Evolutionary conservation across 2,329 filamentous ascomycete species (phyloP).

Genomic region (Pseudohalonectria lignicola): DNA sequence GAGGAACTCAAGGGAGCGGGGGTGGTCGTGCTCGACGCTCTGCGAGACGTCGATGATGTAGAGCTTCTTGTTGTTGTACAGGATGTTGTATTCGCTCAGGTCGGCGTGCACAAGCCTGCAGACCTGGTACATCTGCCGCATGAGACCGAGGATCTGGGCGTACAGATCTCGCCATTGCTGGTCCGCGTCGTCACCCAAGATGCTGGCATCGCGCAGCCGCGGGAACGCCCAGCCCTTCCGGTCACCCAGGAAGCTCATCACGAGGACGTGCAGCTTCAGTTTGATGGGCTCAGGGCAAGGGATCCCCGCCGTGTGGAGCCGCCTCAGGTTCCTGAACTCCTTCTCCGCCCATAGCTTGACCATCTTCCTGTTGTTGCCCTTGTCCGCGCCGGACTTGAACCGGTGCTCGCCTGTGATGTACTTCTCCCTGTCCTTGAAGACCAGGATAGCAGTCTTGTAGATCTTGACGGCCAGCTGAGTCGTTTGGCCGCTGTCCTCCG

Average conservation of each 20-base stretch:
- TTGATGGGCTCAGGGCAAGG: slow-evolving; percentile 83
- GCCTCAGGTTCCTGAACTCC: slow-evolving; percentile 86
- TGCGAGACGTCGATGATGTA: slow-evolving; percentile 98
- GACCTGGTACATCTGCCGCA: slow-evolving; percentile 87
- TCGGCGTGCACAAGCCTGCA: slow-evolving; percentile 92
- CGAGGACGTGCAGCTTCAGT: slow-evolving; percentile 85
- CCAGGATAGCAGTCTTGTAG: slow-evolving; percentile 95
- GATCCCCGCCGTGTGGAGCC: slow-evolving; percentile 75
- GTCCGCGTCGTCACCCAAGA: slow-evolving; percentile 53
- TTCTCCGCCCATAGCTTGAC: slow-evolving; percentile 99
- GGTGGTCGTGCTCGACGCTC: slow-evolving; percentile 94
- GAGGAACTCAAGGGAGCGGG: slow-evolving; percentile 81
- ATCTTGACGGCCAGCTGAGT: slow-evolving; percentile 89
- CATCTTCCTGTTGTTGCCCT: slow-evolving; percentile 92
- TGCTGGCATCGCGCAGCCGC: slow-evolving; percentile 73
- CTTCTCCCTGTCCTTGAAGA: slow-evolving; percentile 94
- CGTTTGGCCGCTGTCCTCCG: slow-evolving; percentile 40
- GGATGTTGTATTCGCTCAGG: slow-evolving; percentile 94
- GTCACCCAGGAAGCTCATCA: slow-evolving; percentile 90
- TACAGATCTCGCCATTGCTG: slow-evolving; percentile 71
- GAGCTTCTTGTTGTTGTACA: slow-evolving; percentile 73
- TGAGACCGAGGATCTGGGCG: slow-evolving; percentile 71
- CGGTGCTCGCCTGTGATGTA: slow-evolving; percentile 93
- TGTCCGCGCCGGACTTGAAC: slow-evolving; percentile 85
- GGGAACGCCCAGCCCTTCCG: slow-evolving; percentile 81